Percentiles rank a stretch among this genome's conserved stretches.
Evolutionary conservation across 371 early-diverging fungal genomes (phyloP).

Genomic region (Synchytrium microbalum): DNA sequence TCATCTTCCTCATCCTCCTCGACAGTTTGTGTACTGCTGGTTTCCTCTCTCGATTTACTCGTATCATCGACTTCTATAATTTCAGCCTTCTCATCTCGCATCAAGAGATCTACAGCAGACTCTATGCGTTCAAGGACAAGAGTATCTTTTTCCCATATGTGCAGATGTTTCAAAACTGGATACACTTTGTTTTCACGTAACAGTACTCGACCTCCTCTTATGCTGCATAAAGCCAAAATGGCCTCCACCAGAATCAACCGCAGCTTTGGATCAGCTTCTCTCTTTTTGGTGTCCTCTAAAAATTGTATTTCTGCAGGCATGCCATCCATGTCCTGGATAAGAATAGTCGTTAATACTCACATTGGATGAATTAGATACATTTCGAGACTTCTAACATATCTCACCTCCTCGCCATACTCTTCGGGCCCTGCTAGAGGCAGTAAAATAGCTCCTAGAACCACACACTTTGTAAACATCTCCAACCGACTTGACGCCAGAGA

Average conservation of each 20-base stretch:
- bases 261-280: conserved; percentile 73
- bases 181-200: conserved; percentile 78
- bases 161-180: conserved; percentile 73
- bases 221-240: conserved; percentile 67
- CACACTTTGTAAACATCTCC: conserved; percentile 16
- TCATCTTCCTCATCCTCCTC: not conserved
- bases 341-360: conserved; percentile 2
- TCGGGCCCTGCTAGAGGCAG: conserved; percentile 88
- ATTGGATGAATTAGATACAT: conserved; percentile 5
- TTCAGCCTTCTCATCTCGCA: conserved; percentile 66
- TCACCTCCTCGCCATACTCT: conserved; percentile 74
- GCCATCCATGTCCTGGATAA: conserved; percentile 81
- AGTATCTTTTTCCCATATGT: conserved; percentile 61
- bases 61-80: too few species aligned
- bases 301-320: conserved; percentile 91
- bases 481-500: too few species aligned
- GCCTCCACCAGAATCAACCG: conserved; percentile 68
- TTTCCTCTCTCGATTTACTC: too few species aligned
- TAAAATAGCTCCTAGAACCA: conserved; percentile 60
- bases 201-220: conserved; percentile 67
- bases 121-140: conserved; percentile 61
- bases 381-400: conserved; percentile 13
- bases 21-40: too few species aligned
- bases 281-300: conserved; percentile 68
- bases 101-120: conserved; percentile 73